Evolutionary conservation across 1,139 yeast species (phyloP), one percentile per base, ranked within the genome.

Genomic region (Meyerozyma elateridarum): DNA sequence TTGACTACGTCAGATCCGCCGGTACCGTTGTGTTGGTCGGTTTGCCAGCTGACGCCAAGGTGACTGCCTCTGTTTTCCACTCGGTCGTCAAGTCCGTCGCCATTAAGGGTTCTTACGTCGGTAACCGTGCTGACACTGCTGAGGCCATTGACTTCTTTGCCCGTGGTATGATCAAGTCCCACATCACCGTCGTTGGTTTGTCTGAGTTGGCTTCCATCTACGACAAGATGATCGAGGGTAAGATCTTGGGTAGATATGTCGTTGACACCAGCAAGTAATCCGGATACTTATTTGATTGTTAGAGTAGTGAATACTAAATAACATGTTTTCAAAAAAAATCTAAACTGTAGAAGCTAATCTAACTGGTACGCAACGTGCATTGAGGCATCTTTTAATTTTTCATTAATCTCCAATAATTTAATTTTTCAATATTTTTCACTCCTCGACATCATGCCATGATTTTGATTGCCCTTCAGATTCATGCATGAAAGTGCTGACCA

Each of bases 1-100:
- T 79, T 42, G 68, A 73, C 41, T 83, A 78, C 59, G 83, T 81
- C 37, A 75, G 91, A 61, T 62, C 85, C 20, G 68, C 75, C 37
- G 94, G 94, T 56, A 77, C 84, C 42, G 83, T 81, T 52, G 91
- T 84, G 33, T 66, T 81, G 49, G 91, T 84, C 46, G 93, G 93
- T 46, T 68, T 84, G 51, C 93, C 93, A 43, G 83, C 84, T 28
- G 74, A 73, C 46, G 85, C 89, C 34, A 69, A 72, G 51, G 74
- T 73, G 45, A 62, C 64, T 41, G 71, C 84, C 19, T 72, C 74
- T 33, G 82, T 82, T 37, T 79, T 82, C 62, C 64, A 60, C 42
- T 73, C 81, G 34, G 89, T 82, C 42, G 70, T 79, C 47, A 78
- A 70, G 58, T 73, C 84, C 31, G 64, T 80, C 51, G 65, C 64